Evolutionary conservation across 352 stramenopile species (phyloP), one percentile per base, ranked within the genome.

Genomic region (Pythium dissotocum): DNA sequence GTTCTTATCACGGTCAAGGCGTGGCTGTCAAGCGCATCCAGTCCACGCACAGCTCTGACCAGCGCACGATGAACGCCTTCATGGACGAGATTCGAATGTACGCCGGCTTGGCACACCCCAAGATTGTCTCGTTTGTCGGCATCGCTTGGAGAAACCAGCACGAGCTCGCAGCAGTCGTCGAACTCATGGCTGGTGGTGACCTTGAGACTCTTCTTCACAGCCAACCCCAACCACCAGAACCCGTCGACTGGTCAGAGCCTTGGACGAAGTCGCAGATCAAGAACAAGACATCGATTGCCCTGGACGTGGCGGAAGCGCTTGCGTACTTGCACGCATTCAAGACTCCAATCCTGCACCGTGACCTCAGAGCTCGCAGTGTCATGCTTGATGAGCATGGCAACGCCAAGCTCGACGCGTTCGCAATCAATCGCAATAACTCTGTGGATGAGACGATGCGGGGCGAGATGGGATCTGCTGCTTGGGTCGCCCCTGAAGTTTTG

Each of bases 321-420:
- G 63, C 65, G 56, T 70, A 70, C 9, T 21, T 70, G 54, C 63
- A 70, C n/a, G 63, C 54, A 24, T 70, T 63, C 36, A 28, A 48
- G 24, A 63, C 38, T 70, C 44, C 54, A 12, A 61, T 70, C 32
- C 30, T 63, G 4, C 63, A 70, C 28, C 63, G 63, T 1, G 63
- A 70, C 28, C 33, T 70, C 14, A 64, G 64, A 36, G 21, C 54
- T 28, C 63, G 63, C n/a, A 70, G 65, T 26, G 63, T 70, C 16
- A 18, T 65, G 32, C 38, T 67, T 7, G 40, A 40, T 14, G 21
- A 12, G 5, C n/a, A 61, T 5, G 48, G 48, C 24, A 54, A 28
- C 48, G 48, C 48, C 6, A 54, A 54, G 48, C 24, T 66, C n/a
- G 55, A 53, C 40, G 51, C 60, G 10, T 67, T 67, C 35, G 61